Conservation (phyloP, 805 yeast genomes). For the Saturnispora sanitii region DNA sequence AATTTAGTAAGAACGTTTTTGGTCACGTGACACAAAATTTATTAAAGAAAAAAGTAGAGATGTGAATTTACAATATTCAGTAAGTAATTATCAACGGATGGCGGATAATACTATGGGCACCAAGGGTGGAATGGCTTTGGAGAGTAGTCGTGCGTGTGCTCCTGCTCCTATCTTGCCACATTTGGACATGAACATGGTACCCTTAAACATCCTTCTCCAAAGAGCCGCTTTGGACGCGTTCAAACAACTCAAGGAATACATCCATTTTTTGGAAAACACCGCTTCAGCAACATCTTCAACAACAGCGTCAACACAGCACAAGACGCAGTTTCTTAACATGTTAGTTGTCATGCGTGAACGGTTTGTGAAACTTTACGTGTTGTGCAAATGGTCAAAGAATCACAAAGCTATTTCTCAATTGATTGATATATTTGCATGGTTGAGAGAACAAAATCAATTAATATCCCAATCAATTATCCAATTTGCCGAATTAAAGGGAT, state of each 20-base stretch:
- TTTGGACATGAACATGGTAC: slow-evolving; percentile 58
- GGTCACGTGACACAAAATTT: no score
- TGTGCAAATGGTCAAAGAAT: slow-evolving; percentile 80
- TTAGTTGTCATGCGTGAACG: slow-evolving; percentile 72
- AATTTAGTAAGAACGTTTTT: no score
- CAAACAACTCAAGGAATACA: slow-evolving; percentile 47
- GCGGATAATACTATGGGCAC: no score
- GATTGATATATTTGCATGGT: slow-evolving; percentile 83
- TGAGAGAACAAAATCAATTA: slow-evolving; percentile 65
- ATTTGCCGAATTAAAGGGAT: slow-evolving; percentile 55
- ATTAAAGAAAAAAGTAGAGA: no score
- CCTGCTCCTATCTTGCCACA: slow-evolving; percentile 44
- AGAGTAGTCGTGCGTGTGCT: not conserved
- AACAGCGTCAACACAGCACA: slow-evolving; percentile 51
- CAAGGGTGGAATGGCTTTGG: slow-evolving; percentile 1
- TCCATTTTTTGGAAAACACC: slow-evolving; percentile 48
- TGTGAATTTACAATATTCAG: no score
- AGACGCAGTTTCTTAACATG: slow-evolving; percentile 56
- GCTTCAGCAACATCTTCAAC: slow-evolving; percentile 41
- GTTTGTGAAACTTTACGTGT: slow-evolving; percentile 72
- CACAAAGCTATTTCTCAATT: slow-evolving; percentile 61
- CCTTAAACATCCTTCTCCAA: slow-evolving; percentile 49
- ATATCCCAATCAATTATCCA: slow-evolving; percentile 57
- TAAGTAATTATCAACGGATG: no score
- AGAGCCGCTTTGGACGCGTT: slow-evolving; percentile 53